These are phyloP conservation scores for Saturnispora kantuleensis DNA, from an alignment of 805 yeast genomes.

Conservation along the genomic window DNA sequence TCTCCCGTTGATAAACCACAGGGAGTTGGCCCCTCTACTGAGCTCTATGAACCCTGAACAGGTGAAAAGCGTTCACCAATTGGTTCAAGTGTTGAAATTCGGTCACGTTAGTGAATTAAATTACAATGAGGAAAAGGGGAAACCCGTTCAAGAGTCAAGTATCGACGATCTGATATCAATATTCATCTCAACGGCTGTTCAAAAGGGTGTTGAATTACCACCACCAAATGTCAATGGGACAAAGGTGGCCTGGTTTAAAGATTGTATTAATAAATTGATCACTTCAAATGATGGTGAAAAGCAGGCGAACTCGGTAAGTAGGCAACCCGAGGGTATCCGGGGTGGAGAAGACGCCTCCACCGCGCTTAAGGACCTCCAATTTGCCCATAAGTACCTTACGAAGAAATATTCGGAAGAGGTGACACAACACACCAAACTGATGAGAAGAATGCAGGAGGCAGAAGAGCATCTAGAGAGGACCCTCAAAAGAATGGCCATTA, in stretches of 20 bases:
- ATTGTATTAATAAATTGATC: slow-evolving; percentile 18
- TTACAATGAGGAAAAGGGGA: neutral
- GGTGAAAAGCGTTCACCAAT: slow-evolving; percentile 1
- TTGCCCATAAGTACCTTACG: slow-evolving; percentile 60
- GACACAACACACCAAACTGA: slow-evolving; percentile 37
- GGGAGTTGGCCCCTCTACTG: neutral
- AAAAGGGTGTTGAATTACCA: slow-evolving; percentile 33
- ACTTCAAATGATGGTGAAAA: neutral
- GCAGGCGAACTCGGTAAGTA: neutral
- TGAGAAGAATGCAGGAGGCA: slow-evolving; percentile 44
- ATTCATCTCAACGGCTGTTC: slow-evolving; percentile 38
- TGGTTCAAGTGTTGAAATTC: slow-evolving; percentile 10
- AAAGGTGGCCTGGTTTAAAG: slow-evolving; percentile 24
- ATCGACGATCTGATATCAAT: slow-evolving; percentile 39
- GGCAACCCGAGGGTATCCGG: neutral
- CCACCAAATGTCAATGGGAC: slow-evolving; percentile 17
- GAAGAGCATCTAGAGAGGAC: slow-evolving; percentile 28
- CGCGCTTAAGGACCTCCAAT: slow-evolving; percentile 58
- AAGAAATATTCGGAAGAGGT: slow-evolving; percentile 62
- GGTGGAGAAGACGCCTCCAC: slow-evolving; percentile 21
- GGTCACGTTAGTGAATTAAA: slow-evolving; percentile 11
- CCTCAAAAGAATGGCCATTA: slow-evolving; percentile 21
- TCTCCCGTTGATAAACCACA: too few relatives aligned
- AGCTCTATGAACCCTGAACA: neutral
- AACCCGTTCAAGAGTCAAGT: slow-evolving; percentile 11